phyloP scores from a whole-genome alignment of 306 rosid genomes.

The Cucumis cinereus region DNA sequence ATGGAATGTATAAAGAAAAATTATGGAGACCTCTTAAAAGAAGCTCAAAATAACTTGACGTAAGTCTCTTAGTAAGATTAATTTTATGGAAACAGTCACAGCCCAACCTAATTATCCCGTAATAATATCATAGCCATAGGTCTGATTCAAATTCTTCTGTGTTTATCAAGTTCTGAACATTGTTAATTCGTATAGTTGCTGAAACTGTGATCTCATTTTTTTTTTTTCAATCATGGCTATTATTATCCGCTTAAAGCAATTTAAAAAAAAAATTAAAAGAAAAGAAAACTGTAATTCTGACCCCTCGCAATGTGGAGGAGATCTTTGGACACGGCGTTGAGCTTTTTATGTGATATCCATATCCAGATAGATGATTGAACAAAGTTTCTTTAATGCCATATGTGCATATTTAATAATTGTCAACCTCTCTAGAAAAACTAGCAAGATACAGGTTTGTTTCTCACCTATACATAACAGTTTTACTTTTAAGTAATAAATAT shows the following conservation, averaged over 20 bases:
- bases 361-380: background rate
- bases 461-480: background rate
- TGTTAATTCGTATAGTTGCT: background rate
- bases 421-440: background rate
- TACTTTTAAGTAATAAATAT: background rate
- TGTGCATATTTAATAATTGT: background rate
- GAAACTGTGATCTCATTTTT: background rate
- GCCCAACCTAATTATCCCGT: background rate
- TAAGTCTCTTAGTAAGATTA: constrained; percentile 24
- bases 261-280: background rate
- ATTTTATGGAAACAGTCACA: background rate
- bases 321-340: background rate
- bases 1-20: constrained; percentile 81
- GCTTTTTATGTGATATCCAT: background rate
- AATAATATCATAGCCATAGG: background rate
- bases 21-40: constrained; percentile 40
- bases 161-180: too few species aligned
- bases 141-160: background rate
- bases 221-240: background rate
- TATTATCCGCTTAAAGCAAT: background rate
- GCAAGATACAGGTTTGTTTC: background rate
- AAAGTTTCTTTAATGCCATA: background rate
- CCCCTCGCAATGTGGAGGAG: background rate
- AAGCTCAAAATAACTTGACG: constrained; percentile 45
- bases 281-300: background rate